Conservation (phyloP, 257 asterid genomes). For the Solanum etuberosum region DNA sequence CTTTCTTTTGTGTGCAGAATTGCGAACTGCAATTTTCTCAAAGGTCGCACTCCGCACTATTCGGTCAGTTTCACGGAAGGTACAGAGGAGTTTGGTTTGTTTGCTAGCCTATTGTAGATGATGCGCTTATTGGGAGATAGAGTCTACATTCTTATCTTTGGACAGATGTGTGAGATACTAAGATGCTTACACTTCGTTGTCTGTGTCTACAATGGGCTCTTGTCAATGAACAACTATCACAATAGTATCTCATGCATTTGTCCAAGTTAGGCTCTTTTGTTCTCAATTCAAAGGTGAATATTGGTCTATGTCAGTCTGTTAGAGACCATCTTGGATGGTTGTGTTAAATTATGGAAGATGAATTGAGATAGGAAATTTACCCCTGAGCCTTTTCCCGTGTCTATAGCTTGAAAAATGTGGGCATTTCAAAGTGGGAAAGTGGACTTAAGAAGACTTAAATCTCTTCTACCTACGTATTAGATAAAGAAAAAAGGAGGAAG, state of each 20-base stretch:
- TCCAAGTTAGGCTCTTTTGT: neutral
- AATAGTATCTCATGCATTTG: neutral
- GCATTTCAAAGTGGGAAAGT: neutral
- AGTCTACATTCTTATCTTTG: neutral
- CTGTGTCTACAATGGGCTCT: neutral
- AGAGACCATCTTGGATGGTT: neutral
- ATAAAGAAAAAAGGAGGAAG: neutral
- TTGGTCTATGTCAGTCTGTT: neutral
- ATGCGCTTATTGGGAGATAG: neutral
- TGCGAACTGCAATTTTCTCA: conserved; percentile 90
- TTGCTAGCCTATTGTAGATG: neutral
- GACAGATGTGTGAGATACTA: neutral
- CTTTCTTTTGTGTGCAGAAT: conserved; percentile 32
- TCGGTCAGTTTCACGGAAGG: conserved; percentile 89
- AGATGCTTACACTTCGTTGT: neutral
- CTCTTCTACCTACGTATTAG: neutral
- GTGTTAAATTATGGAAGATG: neutral
- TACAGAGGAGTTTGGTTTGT: conserved; percentile 11
- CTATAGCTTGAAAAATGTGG: neutral
- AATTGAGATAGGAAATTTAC: neutral
- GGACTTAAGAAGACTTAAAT: neutral
- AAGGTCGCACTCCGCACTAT: conserved; percentile 93
- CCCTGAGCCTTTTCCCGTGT: neutral
- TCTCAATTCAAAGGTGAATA: neutral
- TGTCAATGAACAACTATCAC: neutral